Conservation (phyloP, 2,329 filamentous ascomycete genomes). For the Colletotrichum sp. region DNA sequence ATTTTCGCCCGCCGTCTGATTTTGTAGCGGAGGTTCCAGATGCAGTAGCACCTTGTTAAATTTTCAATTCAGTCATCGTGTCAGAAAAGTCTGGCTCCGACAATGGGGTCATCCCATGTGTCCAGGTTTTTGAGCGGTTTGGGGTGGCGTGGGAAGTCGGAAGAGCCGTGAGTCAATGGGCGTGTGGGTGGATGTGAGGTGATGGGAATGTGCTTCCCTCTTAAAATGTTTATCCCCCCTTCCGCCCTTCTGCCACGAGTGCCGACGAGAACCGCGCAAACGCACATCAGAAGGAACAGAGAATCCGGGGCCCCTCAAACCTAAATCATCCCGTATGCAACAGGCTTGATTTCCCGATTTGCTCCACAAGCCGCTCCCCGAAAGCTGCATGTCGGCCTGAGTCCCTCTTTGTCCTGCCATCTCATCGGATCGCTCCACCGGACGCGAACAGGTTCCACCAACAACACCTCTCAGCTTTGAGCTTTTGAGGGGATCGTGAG, state of each 20-base stretch:
- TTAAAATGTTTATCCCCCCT: neutral
- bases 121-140: neutral
- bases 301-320: constrained; percentile 22
- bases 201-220: neutral
- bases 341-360: neutral
- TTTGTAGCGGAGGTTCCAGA: constrained; percentile 16
- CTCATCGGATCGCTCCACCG: neutral
- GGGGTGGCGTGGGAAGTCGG: constrained; percentile 7
- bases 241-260: neutral
- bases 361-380: constrained; percentile 5
- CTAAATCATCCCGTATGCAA: neutral
- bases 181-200: neutral
- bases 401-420: neutral
- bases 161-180: constrained; percentile 9
- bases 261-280: neutral
- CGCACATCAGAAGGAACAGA: neutral
- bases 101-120: neutral
- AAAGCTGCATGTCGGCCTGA: neutral
- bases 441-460: constrained; percentile 6
- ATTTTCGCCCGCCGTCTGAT: constrained; percentile 9
- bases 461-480: neutral
- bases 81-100: neutral
- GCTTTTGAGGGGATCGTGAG: neutral
- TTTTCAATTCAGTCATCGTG: neutral
- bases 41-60: neutral